A percentile compares a stretch with the other conserved stretches of the same genome.
Evolutionary conservation across 495 filamentous ascomycete species (phyloP).

Genomic region (Aspergillus avenaceus): DNA sequence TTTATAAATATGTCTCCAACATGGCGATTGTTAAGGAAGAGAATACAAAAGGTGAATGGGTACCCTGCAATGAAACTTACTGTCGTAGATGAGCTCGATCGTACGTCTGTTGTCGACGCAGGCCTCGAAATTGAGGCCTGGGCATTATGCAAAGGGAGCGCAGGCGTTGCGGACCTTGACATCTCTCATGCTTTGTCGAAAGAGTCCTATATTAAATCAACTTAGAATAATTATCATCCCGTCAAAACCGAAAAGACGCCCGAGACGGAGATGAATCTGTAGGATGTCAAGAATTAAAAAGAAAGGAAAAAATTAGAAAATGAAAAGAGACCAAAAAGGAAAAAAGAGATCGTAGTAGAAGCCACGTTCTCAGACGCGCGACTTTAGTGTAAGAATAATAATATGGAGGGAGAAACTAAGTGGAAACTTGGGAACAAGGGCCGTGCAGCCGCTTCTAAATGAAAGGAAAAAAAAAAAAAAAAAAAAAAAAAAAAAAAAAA

Average conservation of each 20-base stretch:
- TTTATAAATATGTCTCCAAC: too few species aligned
- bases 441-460: neutral
- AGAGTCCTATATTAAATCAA: conserved; percentile 17
- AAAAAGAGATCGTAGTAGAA: neutral
- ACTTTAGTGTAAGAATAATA: too few species aligned
- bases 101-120: conserved; percentile 30
- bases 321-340: neutral
- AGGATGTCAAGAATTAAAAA: neutral
- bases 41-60: neutral
- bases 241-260: conserved; percentile 12
- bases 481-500: too few species aligned
- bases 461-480: too few species aligned
- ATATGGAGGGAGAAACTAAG: conserved; percentile 2
- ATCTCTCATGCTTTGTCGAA: conserved; percentile 49
- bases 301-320: neutral
- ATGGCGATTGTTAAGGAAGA: too few species aligned
- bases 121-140: conserved; percentile 32
- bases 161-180: conserved; percentile 57
- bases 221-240: conserved; percentile 30
- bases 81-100: conserved; percentile 28
- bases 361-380: conserved; percentile 17
- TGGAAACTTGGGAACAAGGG: conserved; percentile 4
- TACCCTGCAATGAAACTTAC: conserved; percentile 19
- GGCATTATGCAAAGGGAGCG: conserved; percentile 53
- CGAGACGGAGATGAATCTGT: neutral